These are phyloP conservation scores for Colletotrichum spaethianum DNA, from an alignment of 2,329 filamentous ascomycete genomes.

Conservation along the genomic window DNA sequence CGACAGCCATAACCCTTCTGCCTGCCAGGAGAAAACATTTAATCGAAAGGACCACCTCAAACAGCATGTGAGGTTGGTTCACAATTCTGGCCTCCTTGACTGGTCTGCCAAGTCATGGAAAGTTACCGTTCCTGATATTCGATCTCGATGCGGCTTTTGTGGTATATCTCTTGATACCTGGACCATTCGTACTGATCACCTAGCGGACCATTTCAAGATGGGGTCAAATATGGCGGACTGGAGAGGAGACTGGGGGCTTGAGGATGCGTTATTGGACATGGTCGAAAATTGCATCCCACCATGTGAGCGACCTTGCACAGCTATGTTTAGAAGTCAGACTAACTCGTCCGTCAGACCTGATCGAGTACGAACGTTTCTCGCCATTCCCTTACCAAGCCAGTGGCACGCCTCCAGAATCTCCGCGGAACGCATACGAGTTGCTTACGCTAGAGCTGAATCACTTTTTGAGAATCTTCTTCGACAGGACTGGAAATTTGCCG, in stretches of 20 bases:
- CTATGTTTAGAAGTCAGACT: not conserved
- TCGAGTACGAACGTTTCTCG: conserved; percentile 35
- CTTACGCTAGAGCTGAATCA: conserved; percentile 53
- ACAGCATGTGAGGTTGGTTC: conserved; percentile 52
- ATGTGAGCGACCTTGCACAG: conserved; percentile 41
- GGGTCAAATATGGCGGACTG: conserved; percentile 56
- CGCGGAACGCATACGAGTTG: conserved; percentile 51
- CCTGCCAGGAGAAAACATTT: conserved; percentile 64
- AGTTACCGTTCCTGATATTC: conserved; percentile 25
- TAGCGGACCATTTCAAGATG: conserved; percentile 56
- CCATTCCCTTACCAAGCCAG: conserved; percentile 35
- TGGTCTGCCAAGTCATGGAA: conserved; percentile 22
- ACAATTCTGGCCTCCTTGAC: conserved; percentile 2
- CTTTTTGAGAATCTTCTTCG: conserved; percentile 45
- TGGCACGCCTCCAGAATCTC: conserved; percentile 38
- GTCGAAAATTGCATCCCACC: conserved; percentile 56
- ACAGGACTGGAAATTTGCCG: conserved; percentile 42
- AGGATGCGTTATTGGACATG: conserved; percentile 50
- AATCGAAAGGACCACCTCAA: conserved; percentile 61
- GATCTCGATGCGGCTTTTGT: conserved; percentile 55
- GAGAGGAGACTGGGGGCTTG: conserved; percentile 58
- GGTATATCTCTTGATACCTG: conserved; percentile 51
- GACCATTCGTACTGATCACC: conserved; percentile 52
- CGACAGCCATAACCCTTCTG: conserved; percentile 54
- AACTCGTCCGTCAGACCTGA: conserved; percentile 12